Evolutionary conservation across 108 stramenopile genomes (phyloP), one percentile per base, ranked within the genome.

Genomic region (Chaetoceros muelleri): DNA sequence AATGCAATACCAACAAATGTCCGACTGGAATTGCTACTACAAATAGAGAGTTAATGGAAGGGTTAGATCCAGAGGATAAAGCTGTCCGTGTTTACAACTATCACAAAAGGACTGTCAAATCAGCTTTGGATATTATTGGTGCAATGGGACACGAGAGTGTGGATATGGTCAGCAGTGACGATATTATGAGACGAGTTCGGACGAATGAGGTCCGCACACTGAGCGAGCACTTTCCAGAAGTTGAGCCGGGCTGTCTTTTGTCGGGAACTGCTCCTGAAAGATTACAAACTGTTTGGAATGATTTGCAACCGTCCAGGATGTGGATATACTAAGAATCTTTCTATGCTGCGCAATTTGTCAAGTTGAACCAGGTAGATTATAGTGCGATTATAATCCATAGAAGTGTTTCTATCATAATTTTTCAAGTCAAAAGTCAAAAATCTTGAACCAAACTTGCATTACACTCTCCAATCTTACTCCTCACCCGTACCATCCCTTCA

Each of bases 1-100:
- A 94, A 63, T 94, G 93, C 61, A 81, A 87, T 56, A 77, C 87
- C 13, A 94, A 94, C 65, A 81, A 67, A 23, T 94, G 93, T 72
- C 93, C 93, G 0, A 94, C 93, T 3, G 93, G 93, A 1, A 83
- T 94, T 25, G 76, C 93, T 2, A 94, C 90, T 0, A 81, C 82
- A 58, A 67, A 91, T 63, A 50, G 51, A 8, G 71, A 76, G 2
- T 62, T 94, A 18, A 76, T 57, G 49, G 61, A 57, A 25, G 85
- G 83, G 17, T 67, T 87, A 22, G 72, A 85, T 73, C 69, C 72
- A 23, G 24, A 34, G 2, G 58, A 60, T 20, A 93, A 93, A 47
- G 30, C 56, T 3, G 72, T 66, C 5, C 73, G 92, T 7, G 92
- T 90, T 26, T 67, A 57, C 26, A 78, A 83, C 47, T 93, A 76